Conservation (phyloP, 306 rosid species). For the Rosa chinensis region DNA sequence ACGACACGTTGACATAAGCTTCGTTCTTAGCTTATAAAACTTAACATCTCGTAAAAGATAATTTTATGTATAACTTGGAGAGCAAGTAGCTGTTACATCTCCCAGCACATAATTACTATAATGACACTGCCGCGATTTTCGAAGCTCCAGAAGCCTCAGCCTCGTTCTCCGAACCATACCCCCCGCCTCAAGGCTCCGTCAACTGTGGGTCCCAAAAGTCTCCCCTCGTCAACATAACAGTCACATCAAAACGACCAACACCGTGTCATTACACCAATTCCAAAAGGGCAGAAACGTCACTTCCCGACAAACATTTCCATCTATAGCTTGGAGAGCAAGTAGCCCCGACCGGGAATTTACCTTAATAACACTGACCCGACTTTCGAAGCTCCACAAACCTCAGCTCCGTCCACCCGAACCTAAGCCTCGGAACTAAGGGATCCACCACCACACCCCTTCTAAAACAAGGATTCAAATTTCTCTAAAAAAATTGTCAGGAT, state of each 20-base stretch:
- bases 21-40: no score
- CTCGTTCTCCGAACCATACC: slow-evolving; percentile 32
- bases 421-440: not conserved
- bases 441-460: not conserved
- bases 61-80: slow-evolving; percentile 28
- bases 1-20: not conserved
- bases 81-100: slow-evolving; percentile 35
- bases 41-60: no score
- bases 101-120: slow-evolving; percentile 13
- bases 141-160: slow-evolving; percentile 18
- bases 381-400: slow-evolving; percentile 29
- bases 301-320: not conserved
- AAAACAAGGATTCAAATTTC: no score
- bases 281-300: not conserved
- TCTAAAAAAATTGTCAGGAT: no score
- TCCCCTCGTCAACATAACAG: not conserved
- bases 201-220: slow-evolving; percentile 23
- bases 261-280: not conserved
- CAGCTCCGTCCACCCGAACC: slow-evolving; percentile 26
- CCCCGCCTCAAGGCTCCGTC: slow-evolving; percentile 30
- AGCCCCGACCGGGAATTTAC: slow-evolving; percentile 14
- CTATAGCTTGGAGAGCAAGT: slow-evolving; percentile 49
- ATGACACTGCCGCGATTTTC: slow-evolving; percentile 41
- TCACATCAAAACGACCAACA: not conserved
- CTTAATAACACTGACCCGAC: slow-evolving; percentile 28